phyloP scores from a whole-genome alignment of 208 protist genomes.

The Lotmaria passim region DNA sequence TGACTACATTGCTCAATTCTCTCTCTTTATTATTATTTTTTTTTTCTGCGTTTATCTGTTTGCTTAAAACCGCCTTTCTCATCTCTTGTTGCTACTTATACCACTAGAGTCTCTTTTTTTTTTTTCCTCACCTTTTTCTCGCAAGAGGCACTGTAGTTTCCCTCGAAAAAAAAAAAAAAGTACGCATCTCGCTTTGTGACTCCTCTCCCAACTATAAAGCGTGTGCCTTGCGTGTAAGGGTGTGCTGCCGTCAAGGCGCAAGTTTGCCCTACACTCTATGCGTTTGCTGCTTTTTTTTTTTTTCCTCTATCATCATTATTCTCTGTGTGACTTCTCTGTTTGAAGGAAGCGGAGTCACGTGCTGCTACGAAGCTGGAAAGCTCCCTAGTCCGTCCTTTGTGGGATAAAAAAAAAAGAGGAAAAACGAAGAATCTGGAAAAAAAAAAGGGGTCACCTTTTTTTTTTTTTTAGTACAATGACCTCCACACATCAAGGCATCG shows the following conservation, averaged over 20 bases:
- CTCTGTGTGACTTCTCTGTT: not conserved
- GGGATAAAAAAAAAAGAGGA: too few relatives aligned
- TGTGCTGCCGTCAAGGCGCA: too few relatives aligned
- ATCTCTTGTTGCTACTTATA: not conserved
- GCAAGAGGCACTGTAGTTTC: not conserved
- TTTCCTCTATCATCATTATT: conserved; percentile 1
- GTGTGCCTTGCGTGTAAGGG: too few relatives aligned
- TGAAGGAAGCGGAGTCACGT: not conserved
- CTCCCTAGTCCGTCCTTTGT: too few relatives aligned
- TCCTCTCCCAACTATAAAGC: too few relatives aligned
- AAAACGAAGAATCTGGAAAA: not conserved
- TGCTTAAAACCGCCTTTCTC: not conserved
- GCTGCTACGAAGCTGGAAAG: too few relatives aligned
- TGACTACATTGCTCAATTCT: conserved; percentile 7
- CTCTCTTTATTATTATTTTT: not conserved
- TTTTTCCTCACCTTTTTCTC: not conserved
- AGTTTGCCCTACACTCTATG: not conserved
- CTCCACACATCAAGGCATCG: conserved; percentile 21
- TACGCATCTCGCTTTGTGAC: too few relatives aligned
- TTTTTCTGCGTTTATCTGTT: not conserved
- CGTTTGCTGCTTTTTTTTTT: not conserved
- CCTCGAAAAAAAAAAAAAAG: too few relatives aligned
- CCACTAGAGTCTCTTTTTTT: not conserved
- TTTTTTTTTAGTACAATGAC: too few relatives aligned
- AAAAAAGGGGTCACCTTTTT: not conserved